Evolutionary conservation across 73 alveolate species (phyloP).

Genomic region (Stentor coeruleus): DNA sequence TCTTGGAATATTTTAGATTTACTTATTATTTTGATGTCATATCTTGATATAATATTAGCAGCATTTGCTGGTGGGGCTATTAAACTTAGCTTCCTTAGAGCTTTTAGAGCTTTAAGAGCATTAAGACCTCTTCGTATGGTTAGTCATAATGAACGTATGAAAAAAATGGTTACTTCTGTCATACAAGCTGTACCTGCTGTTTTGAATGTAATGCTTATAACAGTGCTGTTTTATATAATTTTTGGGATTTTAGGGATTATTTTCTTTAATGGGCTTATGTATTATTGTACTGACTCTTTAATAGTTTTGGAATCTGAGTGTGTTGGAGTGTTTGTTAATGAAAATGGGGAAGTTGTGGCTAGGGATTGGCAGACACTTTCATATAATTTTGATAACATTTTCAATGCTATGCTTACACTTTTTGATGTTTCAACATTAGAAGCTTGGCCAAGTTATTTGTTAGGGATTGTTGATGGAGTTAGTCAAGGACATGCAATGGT

Average conservation of each 20-base stretch:
- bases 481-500: conserved; percentile 31
- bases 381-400: conserved; percentile 55
- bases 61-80: not conserved
- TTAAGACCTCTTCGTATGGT: conserved; percentile 71
- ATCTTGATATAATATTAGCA: conserved; percentile 35
- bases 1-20: conserved; percentile 57
- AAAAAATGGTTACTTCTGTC: conserved; percentile 55
- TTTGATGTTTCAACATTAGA: conserved; percentile 63
- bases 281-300: conserved; percentile 36
- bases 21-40: conserved; percentile 34
- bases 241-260: conserved; percentile 69
- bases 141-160: conserved; percentile 68
- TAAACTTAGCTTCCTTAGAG: conserved; percentile 29
- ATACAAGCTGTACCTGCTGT: conserved; percentile 56
- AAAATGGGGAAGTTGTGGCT: conserved; percentile 31
- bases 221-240: conserved; percentile 55
- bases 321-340: conserved; percentile 42
- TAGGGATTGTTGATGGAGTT: conserved; percentile 6
- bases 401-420: conserved; percentile 49
- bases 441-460: conserved; percentile 56
- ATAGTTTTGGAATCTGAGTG: conserved; percentile 36
- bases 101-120: conserved; percentile 70
- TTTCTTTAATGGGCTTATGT: conserved; percentile 53
- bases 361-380: conserved; percentile 41
- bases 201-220: conserved; percentile 54